Conservation (phyloP, 345 rosid genomes). For the Triadica sebifera region DNA sequence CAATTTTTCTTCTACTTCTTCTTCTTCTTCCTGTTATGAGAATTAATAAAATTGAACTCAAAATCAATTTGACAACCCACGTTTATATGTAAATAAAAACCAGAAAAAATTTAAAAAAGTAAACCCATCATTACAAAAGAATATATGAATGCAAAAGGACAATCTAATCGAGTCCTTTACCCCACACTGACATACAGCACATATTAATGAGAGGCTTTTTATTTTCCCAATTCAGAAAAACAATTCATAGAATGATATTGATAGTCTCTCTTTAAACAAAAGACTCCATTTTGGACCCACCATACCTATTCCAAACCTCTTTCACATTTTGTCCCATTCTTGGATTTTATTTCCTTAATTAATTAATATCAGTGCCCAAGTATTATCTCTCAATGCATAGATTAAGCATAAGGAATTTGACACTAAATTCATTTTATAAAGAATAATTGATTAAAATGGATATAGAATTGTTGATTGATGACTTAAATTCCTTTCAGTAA, state of each 20-base stretch:
- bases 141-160: conserved; percentile 58
- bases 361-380: no score
- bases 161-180: conserved; percentile 49
- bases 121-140: conserved; percentile 48
- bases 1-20: conserved; percentile 8
- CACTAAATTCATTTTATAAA: no score
- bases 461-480: no score
- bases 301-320: conserved; percentile 34
- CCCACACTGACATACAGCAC: conserved; percentile 56
- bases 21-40: conserved; percentile 21
- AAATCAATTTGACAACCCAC: conserved; percentile 16
- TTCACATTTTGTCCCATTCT: conserved; percentile 33
- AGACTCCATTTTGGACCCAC: conserved; percentile 70
- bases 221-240: conserved; percentile 23
- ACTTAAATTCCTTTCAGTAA: no score
- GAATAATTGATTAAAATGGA: no score
- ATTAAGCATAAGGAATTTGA: no score
- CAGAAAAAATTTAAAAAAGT: conserved; percentile 13
- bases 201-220: conserved; percentile 49
- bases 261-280: conserved; percentile 43
- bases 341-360: neutral
- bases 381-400: no score
- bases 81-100: conserved; percentile 25
- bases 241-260: conserved; percentile 25
- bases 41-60: conserved; percentile 15